These are phyloP conservation scores for Magnaporthales sp. DNA, from an alignment of 2,329 filamentous ascomycete genomes.

Conservation along the genomic window DNA sequence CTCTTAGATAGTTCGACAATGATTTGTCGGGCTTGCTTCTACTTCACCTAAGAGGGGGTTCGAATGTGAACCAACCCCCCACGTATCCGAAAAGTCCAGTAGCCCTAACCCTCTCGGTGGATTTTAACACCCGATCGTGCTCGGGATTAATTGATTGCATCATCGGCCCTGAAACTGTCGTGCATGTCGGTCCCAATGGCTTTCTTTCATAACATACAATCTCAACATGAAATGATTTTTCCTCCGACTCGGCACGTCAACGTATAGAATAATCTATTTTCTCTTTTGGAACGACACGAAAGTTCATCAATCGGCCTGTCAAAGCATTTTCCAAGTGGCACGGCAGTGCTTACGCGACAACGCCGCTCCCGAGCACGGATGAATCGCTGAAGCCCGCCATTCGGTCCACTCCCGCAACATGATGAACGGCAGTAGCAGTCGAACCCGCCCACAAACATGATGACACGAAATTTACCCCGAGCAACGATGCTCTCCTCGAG, in stretches of 20 bases:
- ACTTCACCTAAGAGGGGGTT: too few species aligned
- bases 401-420: neutral
- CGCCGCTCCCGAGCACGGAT: neutral
- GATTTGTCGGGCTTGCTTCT: too few species aligned
- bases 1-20: too few species aligned
- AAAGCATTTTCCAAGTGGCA: neutral
- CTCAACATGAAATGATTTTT: neutral
- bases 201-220: neutral
- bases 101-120: neutral
- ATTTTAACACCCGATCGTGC: neutral
- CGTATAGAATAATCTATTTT: neutral
- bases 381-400: neutral
- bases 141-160: conserved; percentile 4
- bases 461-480: conserved; percentile 9
- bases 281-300: neutral
- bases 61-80: too few species aligned
- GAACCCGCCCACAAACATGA: conserved; percentile 7
- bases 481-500: conserved; percentile 10
- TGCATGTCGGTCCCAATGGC: too few species aligned
- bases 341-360: neutral
- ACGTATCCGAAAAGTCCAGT: too few species aligned
- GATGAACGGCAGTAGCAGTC: neutral
- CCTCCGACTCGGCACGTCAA: neutral
- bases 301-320: neutral
- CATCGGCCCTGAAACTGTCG: conserved; percentile 1